Conservation (phyloP, 176 grass and related monocot species). For the Phyllostachys edulis region DNA sequence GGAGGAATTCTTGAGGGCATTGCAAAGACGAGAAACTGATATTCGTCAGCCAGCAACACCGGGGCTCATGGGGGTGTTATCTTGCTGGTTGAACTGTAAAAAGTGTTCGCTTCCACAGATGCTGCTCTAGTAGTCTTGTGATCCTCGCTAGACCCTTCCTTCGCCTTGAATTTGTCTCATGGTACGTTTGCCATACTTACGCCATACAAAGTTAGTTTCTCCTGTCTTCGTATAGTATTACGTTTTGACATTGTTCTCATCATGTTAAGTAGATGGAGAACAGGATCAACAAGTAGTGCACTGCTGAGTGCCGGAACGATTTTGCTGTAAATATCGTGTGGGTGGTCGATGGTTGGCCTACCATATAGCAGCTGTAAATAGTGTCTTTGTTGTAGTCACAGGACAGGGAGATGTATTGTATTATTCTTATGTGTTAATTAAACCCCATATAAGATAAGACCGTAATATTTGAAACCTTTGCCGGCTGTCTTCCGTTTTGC, state of each 20-base stretch:
- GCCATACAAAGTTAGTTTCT: not conserved
- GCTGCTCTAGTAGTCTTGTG: not conserved
- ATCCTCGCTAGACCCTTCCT: not conserved
- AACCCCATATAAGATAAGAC: not conserved
- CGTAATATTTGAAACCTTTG: not conserved
- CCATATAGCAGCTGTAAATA: slow-evolving; percentile 26
- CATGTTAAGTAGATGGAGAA: not conserved
- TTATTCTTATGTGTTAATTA: not conserved
- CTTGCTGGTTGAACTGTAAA: slow-evolving; percentile 56
- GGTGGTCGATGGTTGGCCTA: not conserved
- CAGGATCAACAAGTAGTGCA: not conserved
- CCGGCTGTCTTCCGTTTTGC: not conserved
- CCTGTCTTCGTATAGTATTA: not conserved
- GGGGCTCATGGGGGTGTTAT: slow-evolving; percentile 45
- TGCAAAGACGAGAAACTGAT: slow-evolving; percentile 68
- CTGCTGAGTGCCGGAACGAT: not conserved
- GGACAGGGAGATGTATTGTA: not conserved
- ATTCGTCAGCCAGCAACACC: slow-evolving; percentile 44
- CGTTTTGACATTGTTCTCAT: not conserved
- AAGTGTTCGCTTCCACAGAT: slow-evolving; percentile 37
- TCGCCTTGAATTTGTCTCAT: not conserved
- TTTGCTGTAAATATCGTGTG: slow-evolving; percentile 30
- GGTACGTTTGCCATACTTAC: not conserved
- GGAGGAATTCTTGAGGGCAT: slow-evolving; percentile 71
- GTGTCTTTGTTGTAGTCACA: not conserved